Conservation (phyloP, 768 basidiomycete genomes). For the Pleurotus giganteus region DNA sequence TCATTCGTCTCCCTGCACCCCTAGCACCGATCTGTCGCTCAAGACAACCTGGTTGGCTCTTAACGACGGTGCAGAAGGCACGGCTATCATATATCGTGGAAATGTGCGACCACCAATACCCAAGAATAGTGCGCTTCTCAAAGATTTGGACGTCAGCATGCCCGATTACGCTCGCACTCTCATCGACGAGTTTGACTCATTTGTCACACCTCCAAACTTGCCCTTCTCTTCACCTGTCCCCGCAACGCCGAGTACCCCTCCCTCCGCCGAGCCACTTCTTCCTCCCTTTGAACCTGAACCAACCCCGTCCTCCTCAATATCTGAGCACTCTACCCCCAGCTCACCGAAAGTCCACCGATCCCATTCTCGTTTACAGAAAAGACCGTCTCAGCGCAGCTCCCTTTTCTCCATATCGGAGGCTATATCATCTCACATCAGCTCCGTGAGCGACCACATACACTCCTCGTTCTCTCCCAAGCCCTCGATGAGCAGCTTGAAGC, state of each 20-base stretch:
- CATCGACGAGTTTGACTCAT: slow-evolving; percentile 4
- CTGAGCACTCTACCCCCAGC: not conserved
- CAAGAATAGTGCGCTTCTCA: not conserved
- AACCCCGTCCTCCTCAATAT: not conserved
- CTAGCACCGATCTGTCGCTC: slow-evolving; percentile 3
- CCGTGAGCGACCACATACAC: slow-evolving; percentile 1
- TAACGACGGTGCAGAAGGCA: not conserved
- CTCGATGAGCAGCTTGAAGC: slow-evolving; percentile 1
- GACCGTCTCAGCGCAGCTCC: slow-evolving; percentile 1
- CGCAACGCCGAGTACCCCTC: not conserved
- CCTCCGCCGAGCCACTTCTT: not conserved
- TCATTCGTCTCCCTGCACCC: slow-evolving; percentile 2
- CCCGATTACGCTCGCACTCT: slow-evolving; percentile 6
- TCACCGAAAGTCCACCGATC: not conserved
- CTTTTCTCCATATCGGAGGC: slow-evolving; percentile 8
- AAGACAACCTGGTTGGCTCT: slow-evolving; percentile 4
- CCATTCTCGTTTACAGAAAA: not conserved
- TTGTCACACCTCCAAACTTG: not conserved
- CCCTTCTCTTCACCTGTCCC: not conserved
- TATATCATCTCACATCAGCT: slow-evolving; percentile 3
- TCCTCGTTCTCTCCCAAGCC: slow-evolving; percentile 4
- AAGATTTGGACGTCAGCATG: slow-evolving; percentile 4
- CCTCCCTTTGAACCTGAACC: not conserved
- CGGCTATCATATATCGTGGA: not conserved
- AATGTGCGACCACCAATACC: not conserved